phyloP scores from a whole-genome alignment of 345 rosid species.

The Salix arbutifolia region DNA sequence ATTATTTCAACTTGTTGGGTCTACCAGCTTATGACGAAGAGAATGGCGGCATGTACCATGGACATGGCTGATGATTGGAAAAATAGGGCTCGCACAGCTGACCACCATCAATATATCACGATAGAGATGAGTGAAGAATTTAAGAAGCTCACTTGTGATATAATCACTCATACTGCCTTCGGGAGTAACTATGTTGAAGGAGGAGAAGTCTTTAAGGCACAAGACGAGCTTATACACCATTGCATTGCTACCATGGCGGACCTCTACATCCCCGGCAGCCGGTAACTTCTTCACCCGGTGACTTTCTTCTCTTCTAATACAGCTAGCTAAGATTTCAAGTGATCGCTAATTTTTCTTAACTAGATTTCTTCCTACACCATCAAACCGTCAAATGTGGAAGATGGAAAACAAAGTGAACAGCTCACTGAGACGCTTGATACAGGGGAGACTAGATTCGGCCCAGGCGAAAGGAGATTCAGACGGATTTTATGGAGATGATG shows the following conservation, averaged over 20 bases:
- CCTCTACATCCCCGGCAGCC: constrained; percentile 66
- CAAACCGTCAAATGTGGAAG: constrained; percentile 69
- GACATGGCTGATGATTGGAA: constrained; percentile 55
- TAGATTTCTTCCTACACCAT: constrained; percentile 73
- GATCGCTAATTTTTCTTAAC: neutral
- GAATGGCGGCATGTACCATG: constrained; percentile 45
- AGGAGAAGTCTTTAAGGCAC: constrained; percentile 60
- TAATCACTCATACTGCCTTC: constrained; percentile 70
- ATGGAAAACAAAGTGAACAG: constrained; percentile 62
- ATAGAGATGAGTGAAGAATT: constrained; percentile 66
- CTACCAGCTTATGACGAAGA: constrained; percentile 40
- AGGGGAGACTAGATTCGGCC: constrained; percentile 20
- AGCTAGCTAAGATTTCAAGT: neutral
- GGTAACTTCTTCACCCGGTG: constrained; percentile 31
- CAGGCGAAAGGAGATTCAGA: constrained; percentile 18
- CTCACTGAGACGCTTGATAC: constrained; percentile 49
- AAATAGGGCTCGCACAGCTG: constrained; percentile 18
- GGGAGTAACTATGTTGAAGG: constrained; percentile 78
- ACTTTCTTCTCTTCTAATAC: neutral
- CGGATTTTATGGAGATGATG: constrained; percentile 58
- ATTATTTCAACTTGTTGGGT: neutral
- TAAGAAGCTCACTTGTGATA: constrained; percentile 58
- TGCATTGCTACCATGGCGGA: constrained; percentile 28
- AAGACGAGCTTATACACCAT: constrained; percentile 57
- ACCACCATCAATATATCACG: constrained; percentile 37